A percentile compares a stretch with the other conserved stretches of the same genome.
phyloP scores from a whole-genome alignment of 2,329 filamentous ascomycete genomes.

The Colletotrichum chrysophilum region DNA sequence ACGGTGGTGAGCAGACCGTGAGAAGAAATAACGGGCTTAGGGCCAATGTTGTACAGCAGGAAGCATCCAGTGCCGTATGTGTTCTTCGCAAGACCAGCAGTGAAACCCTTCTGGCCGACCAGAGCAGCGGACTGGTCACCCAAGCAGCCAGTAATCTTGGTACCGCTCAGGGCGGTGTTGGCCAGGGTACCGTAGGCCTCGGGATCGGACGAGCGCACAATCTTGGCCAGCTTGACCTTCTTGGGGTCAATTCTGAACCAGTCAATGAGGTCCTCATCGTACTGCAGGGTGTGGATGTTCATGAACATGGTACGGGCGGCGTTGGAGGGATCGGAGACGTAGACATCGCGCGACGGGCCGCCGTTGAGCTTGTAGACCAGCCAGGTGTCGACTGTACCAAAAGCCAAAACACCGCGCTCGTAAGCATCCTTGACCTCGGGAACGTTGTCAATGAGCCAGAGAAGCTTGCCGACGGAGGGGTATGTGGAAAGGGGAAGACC shows the following conservation, averaged over 20 bases:
- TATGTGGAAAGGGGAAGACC: slow-evolving; percentile 84
- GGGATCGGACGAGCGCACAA: slow-evolving; percentile 74
- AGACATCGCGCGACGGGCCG: slow-evolving; percentile 65
- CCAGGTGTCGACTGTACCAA: slow-evolving; percentile 85
- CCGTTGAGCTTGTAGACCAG: slow-evolving; percentile 81
- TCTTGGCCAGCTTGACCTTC: slow-evolving; percentile 77
- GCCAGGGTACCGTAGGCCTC: slow-evolving; percentile 71
- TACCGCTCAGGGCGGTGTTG: slow-evolving; percentile 67
- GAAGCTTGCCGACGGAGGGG: slow-evolving; percentile 77
- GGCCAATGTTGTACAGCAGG: slow-evolving; percentile 81
- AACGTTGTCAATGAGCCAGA: slow-evolving; percentile 77
- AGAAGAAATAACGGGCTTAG: slow-evolving; percentile 78
- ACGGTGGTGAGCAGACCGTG: slow-evolving; percentile 81
- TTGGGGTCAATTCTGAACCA: slow-evolving; percentile 76
- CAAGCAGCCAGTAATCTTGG: slow-evolving; percentile 76
- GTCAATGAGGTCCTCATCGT: slow-evolving; percentile 73
- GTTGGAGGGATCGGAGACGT: slow-evolving; percentile 82
- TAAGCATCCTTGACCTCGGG: slow-evolving; percentile 72
- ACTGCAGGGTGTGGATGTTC: slow-evolving; percentile 77
- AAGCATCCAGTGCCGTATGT: slow-evolving; percentile 89
- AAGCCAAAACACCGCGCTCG: slow-evolving; percentile 73
- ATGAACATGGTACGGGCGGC: slow-evolving; percentile 90
- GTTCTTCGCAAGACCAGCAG: slow-evolving; percentile 79
- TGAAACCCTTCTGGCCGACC: slow-evolving; percentile 81
- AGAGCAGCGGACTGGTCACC: slow-evolving; percentile 84